phyloP scores from a whole-genome alignment of 495 filamentous ascomycete species.

The Umbilicaria muhlenbergii region DNA sequence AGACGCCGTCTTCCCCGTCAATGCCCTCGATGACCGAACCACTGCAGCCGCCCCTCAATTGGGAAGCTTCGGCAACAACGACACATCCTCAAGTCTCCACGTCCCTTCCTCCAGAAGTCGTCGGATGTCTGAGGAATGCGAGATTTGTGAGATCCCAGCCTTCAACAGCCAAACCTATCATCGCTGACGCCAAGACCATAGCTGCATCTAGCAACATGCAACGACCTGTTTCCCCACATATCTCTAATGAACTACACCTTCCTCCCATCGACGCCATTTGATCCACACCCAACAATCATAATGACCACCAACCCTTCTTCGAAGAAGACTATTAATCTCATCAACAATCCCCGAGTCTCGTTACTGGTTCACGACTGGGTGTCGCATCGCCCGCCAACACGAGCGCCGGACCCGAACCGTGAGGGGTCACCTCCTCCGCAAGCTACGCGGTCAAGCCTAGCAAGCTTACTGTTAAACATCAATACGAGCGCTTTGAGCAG shows the following conservation, averaged over 20 bases:
- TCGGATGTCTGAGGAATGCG: slow-evolving; percentile 82
- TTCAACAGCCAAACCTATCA: not conserved
- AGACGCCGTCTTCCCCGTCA: too few relatives aligned
- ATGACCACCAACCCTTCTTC: slow-evolving; percentile 87
- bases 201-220: slow-evolving; percentile 91
- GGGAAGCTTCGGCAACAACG: slow-evolving; percentile 57
- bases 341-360: slow-evolving; percentile 77
- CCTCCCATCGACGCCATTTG: slow-evolving; percentile 68
- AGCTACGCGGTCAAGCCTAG: slow-evolving; percentile 51
- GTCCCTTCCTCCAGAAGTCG: slow-evolving; percentile 66
- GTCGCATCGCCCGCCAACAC: slow-evolving; percentile 76
- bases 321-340: slow-evolving; percentile 76
- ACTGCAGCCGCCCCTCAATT: slow-evolving; percentile 45
- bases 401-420: slow-evolving; percentile 37
- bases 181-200: slow-evolving; percentile 17
- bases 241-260: slow-evolving; percentile 99
- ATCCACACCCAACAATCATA: slow-evolving; percentile 58
- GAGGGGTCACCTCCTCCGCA: slow-evolving; percentile 49
- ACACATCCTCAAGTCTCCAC: slow-evolving; percentile 52
- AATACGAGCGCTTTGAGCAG: slow-evolving; percentile 78
- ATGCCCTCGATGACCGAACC: slow-evolving; percentile 25
- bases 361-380: slow-evolving; percentile 99
- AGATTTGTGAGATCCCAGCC: slow-evolving; percentile 53
- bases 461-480: slow-evolving; percentile 68
- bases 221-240: slow-evolving; percentile 72